Evolutionary conservation across 768 basidiomycete species (phyloP), one percentile per base, ranked within the genome.

Genomic region (Suillus plorans): DNA sequence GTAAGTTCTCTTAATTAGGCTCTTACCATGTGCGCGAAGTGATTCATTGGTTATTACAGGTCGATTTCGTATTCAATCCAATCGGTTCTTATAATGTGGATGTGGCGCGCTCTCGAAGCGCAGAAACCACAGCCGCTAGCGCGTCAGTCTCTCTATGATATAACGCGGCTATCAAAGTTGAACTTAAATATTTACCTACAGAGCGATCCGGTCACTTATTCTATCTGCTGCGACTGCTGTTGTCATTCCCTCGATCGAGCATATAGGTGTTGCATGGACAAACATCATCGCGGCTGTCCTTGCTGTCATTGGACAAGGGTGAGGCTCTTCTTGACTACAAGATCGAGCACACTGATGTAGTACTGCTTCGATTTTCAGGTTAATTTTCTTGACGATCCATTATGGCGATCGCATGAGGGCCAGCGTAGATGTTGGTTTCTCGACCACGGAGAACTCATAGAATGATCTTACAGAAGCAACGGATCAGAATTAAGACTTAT

Each of bases 381-480:
- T 85, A 4, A 64, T 88, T 5, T 79, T 76, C 73, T 63, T 76
- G 7, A 82, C 80, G 0, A 82, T 88, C 22, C 73, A 71, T 41
- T 84, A 86, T 59, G 86, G 86, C 1, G 80, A 81, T 22, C 73
- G 77, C 64, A 79, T 88, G 74, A 77, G 86, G 59, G 80, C 78
- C 1, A 83, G 80, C 78, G 72, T 82, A 8, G 82, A 87, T 66
- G 73, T 86, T 14, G 85, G 82, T 1, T 85, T 80, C 68, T 41
- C 52, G 1, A 82, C 80, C 2, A 71, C 69, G 7, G 73, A 77
- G 1, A 81, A 80, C 5, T 22, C 12, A 49, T 14, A 49, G 47
- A 25, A 13, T 14, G 22, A 49, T 22, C 22, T 49, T 13, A 52
- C 8, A 49, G 16, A 50, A 50, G 13, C 49, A 49, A 49, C 3